Evolutionary conservation across 768 basidiomycete genomes (phyloP), one percentile per base, ranked within the genome.

Genomic region (Cyathus striatus): DNA sequence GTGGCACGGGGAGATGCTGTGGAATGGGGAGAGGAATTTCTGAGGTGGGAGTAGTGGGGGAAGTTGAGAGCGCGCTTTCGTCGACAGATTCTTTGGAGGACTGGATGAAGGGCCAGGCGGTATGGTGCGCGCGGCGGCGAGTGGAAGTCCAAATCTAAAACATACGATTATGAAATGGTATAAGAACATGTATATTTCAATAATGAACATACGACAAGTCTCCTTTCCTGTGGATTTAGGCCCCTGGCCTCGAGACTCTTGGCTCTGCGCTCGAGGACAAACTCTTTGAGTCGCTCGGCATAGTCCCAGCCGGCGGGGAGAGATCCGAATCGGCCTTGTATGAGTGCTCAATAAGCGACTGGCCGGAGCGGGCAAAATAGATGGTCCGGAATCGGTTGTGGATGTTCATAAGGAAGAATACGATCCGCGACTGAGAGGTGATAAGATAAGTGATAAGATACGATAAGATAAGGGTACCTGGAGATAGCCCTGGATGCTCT

Each of bases 71-170:
- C n/a, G n/a, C n/a, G n/a, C n/a, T n/a, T n/a, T n/a, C 25, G n/a
- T 37, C 10, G 35, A 9, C 13, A 37, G 35, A 37, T 18, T 37
- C 9, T 17, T 18, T 30, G 65, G 58, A 1, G 65, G 54, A 9
- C 71, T 64, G 40, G n/a, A 85, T 65, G 62, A 98, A 97, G 1
- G 96, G 96, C 89, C 93, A 95, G 1, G 94, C 93, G 3, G 92
- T 95, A 57, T 97, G 93, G 56, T 95, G 85, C 4, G 95, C 89
- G 40, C 96, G 75, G 38, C 93, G 75, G 12, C 96, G 82, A 0
- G 96, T 88, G 1, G 93, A 97, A 0, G 96, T 96, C 96, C 96
- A 99, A 30, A 99, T 88, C 94, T n/a, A n/a, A n/a, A n/a, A n/a
- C n/a, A n/a, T 96, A 55, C 7, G 30, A 6, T 7, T 4, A 36